These are phyloP conservation scores for Lentinula edodes DNA, from an alignment of 768 basidiomycete genomes.

Conservation along the genomic window DNA sequence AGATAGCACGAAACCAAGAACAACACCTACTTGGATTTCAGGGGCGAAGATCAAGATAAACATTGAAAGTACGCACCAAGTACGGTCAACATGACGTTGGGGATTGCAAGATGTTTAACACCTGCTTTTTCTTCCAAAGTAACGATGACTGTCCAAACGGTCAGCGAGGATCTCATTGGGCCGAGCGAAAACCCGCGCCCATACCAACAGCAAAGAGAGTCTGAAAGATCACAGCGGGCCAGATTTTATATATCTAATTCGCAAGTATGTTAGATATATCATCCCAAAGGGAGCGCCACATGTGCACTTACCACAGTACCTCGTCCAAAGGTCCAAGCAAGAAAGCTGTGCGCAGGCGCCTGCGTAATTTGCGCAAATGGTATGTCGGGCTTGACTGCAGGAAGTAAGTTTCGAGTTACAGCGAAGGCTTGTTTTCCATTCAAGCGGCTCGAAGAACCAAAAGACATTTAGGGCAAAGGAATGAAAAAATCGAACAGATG, in stretches of 20 bases:
- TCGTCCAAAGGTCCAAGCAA: constrained; percentile 9
- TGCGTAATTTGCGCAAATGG: constrained; percentile 6
- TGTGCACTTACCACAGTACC: constrained; percentile 3
- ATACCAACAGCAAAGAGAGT: constrained; percentile 5
- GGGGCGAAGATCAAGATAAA: not conserved
- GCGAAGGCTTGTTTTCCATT: constrained; percentile 4
- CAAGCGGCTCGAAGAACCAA: not conserved
- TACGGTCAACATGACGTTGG: constrained; percentile 7
- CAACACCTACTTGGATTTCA: not conserved
- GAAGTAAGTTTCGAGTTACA: not conserved
- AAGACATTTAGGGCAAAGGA: not conserved
- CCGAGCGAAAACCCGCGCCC: not conserved
- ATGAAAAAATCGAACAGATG: not conserved
- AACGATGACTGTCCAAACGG: not conserved
- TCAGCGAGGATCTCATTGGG: not conserved
- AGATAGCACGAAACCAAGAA: constrained; percentile 46
- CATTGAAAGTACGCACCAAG: not conserved
- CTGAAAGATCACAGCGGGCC: constrained; percentile 9
- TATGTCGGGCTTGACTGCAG: constrained; percentile 6
- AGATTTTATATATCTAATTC: constrained; percentile 7
- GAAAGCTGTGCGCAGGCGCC: constrained; percentile 6
- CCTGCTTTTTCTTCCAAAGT: not conserved
- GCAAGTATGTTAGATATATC: not conserved
- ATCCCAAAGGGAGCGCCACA: not conserved
- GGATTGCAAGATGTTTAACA: constrained; percentile 1